Conservation (phyloP, 2,329 filamentous ascomycete genomes). For the Phyllosticta paracitricarpa region DNA sequence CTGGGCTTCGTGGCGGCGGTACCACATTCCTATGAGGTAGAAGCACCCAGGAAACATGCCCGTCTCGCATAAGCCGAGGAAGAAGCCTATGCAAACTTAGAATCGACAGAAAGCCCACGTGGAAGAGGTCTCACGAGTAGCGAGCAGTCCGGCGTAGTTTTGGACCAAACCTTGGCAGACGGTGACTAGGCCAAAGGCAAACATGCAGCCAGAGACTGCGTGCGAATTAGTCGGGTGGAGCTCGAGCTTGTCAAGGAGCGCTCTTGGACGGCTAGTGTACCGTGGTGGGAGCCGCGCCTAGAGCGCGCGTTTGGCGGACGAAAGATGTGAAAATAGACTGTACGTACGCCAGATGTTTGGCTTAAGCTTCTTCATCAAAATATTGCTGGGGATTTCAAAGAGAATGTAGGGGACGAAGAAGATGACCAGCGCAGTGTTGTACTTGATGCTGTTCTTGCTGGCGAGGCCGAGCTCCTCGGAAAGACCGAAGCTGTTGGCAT, state of each 20-base stretch:
- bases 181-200: constrained; percentile 67
- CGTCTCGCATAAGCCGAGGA: constrained; percentile 55
- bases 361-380: constrained; percentile 42
- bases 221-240: neutral
- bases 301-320: neutral
- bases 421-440: constrained; percentile 43
- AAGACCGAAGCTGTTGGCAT: constrained; percentile 43
- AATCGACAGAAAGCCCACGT: neutral
- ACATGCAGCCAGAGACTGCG: constrained; percentile 66
- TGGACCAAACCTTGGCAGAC: constrained; percentile 66
- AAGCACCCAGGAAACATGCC: constrained; percentile 57
- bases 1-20: constrained; percentile 76
- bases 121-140: constrained; percentile 38
- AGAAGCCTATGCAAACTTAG: constrained; percentile 43
- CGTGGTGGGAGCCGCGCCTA: neutral
- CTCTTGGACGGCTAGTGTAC: neutral
- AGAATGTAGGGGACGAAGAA: constrained; percentile 47
- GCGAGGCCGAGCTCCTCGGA: constrained; percentile 35
- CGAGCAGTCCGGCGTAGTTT: constrained; percentile 67
- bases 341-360: constrained; percentile 39
- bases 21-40: constrained; percentile 47
- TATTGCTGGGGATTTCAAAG: constrained; percentile 44
- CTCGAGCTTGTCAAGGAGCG: neutral
- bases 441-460: constrained; percentile 28
- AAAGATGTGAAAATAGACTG: neutral